phyloP scores from a whole-genome alignment of 345 rosid species.

The Acer campestre region DNA sequence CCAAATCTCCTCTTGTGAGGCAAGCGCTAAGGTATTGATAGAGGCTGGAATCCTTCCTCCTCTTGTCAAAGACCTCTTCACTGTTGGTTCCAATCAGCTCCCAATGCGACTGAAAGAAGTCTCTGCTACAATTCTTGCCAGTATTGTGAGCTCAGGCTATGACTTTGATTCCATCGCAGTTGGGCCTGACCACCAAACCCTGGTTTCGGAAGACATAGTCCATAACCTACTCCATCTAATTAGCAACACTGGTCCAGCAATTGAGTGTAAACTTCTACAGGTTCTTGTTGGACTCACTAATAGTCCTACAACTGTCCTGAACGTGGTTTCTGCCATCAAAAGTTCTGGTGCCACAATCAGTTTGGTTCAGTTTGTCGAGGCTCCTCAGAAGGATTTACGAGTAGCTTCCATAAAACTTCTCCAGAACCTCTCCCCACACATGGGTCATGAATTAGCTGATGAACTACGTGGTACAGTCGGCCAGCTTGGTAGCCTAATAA shows the following conservation, averaged over 20 bases:
- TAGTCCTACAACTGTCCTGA: conserved; percentile 61
- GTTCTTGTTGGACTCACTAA: conserved; percentile 95
- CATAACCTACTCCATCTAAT: conserved; percentile 81
- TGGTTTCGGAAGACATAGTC: conserved; percentile 80
- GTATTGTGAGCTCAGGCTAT: conserved; percentile 72
- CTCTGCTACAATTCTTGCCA: conserved; percentile 91
- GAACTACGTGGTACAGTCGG: conserved; percentile 77
- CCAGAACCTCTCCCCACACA: conserved; percentile 74
- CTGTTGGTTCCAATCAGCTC: conserved; percentile 71
- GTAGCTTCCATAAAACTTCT: conserved; percentile 84
- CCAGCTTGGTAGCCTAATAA: conserved; percentile 75
- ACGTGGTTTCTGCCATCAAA: conserved; percentile 81
- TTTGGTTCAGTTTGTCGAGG: conserved; percentile 95
- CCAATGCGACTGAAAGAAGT: conserved; percentile 92
- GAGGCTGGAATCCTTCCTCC: conserved; percentile 86
- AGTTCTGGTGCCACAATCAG: conserved; percentile 92
- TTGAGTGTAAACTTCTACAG: conserved; percentile 89
- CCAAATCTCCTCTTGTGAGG: conserved; percentile 76
- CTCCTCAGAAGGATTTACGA: conserved; percentile 76
- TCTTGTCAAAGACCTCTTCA: conserved; percentile 80
- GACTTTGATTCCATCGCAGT: conserved; percentile 70
- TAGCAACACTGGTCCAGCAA: conserved; percentile 96
- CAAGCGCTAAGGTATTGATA: conserved; percentile 80
- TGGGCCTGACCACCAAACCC: conserved; percentile 73
- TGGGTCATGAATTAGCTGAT: conserved; percentile 87